These are phyloP conservation scores for Dentipellis fragilis DNA, from an alignment of 768 basidiomycete species.

Conservation along the genomic window DNA sequence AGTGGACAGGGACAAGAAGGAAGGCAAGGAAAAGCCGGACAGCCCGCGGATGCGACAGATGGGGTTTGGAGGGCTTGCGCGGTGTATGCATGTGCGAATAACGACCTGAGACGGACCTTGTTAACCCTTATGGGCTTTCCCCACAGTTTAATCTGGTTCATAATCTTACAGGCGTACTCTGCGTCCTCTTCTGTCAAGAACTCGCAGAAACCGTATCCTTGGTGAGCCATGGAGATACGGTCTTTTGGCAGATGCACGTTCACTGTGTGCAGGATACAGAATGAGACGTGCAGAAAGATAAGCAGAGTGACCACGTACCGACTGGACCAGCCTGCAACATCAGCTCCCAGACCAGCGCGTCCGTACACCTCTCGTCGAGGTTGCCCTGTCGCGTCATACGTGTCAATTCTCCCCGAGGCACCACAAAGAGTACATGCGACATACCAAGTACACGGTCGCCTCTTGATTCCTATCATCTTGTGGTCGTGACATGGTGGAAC, in stretches of 20 bases:
- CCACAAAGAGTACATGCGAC: neutral
- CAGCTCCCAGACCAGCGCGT: constrained; percentile 94
- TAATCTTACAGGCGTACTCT: constrained; percentile 99
- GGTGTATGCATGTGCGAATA: neutral
- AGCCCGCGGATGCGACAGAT: neutral
- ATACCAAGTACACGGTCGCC: constrained; percentile 50
- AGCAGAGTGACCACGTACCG: constrained; percentile 42
- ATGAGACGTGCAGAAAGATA: neutral
- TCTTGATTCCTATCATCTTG: constrained; percentile 53
- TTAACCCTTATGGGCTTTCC: constrained; percentile 98
- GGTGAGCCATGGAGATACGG: constrained; percentile 95
- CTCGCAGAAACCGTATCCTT: constrained; percentile 99
- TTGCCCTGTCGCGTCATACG: constrained; percentile 57
- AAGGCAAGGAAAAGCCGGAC: neutral
- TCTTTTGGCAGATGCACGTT: constrained; percentile 99
- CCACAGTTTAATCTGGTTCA: constrained; percentile 99
- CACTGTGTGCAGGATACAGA: constrained; percentile 40
- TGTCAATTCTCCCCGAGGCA: neutral
- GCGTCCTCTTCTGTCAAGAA: constrained; percentile 98
- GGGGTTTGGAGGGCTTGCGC: constrained; percentile 2
- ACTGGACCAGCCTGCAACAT: constrained; percentile 99
- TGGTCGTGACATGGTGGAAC: constrained; percentile 27
- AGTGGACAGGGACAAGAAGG: neutral
- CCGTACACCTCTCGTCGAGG: constrained; percentile 88
- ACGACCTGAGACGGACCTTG: constrained; percentile 54